A percentile compares a stretch with the other conserved stretches of the same genome.
Conservation (phyloP, 2,329 filamentous ascomycete genomes). For the Stylonectria norvegica region DNA sequence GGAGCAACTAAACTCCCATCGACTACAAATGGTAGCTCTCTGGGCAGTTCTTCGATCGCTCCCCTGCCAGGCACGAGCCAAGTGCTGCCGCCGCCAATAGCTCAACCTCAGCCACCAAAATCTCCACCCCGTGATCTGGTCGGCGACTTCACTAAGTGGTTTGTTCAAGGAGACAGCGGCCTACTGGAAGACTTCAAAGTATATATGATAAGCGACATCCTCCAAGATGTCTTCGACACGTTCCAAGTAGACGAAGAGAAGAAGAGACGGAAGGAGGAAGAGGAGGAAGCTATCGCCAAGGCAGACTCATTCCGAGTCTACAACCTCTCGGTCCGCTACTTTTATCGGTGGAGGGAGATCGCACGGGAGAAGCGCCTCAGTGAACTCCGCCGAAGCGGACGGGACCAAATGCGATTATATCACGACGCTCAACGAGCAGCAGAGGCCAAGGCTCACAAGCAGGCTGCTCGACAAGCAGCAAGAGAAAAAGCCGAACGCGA, state of each 20-base stretch:
- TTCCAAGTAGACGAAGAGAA: constrained; percentile 41
- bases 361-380: constrained; percentile 47
- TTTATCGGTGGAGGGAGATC: constrained; percentile 53
- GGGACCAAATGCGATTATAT: constrained; percentile 49
- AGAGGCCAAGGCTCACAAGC: constrained; percentile 33
- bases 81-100: too few relatives aligned
- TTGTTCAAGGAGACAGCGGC: constrained; percentile 51
- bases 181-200: constrained; percentile 50
- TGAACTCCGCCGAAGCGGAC: constrained; percentile 49
- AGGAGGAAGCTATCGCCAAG: constrained; percentile 43
- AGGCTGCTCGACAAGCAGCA: constrained; percentile 28
- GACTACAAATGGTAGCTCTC: constrained; percentile 1
- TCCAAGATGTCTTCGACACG: constrained; percentile 40
- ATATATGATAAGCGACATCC: constrained; percentile 43
- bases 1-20: constrained; percentile 4
- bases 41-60: too few relatives aligned
- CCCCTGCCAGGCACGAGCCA: too few relatives aligned
- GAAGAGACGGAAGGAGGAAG: constrained; percentile 44
- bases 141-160: constrained; percentile 52
- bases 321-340: constrained; percentile 52
- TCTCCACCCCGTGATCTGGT: constrained; percentile 38
- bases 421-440: constrained; percentile 37
- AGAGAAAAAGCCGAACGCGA: constrained; percentile 25
- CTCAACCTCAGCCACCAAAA: constrained; percentile 3
- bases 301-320: constrained; percentile 48